Evolutionary conservation across 2,329 filamentous ascomycete species (phyloP), one percentile per base, ranked within the genome.

Genomic region (Pseudomassariella vexata): DNA sequence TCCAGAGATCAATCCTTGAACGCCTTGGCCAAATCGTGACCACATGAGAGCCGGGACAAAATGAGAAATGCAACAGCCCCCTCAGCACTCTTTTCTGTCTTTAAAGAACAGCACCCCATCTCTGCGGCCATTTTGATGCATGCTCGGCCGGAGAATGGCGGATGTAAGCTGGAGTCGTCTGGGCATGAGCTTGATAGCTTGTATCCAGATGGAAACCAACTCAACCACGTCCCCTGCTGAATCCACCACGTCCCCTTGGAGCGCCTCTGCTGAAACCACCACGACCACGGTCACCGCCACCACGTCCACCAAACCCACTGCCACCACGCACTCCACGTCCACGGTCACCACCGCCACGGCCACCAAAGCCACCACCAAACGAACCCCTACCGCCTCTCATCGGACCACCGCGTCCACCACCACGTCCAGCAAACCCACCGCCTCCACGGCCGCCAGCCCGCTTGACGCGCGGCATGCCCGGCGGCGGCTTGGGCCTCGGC

Each of bases 401-500:
- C 25, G 60, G 52, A 41, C 54, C 67, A 30, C 66, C 66, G 45
- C 64, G 50, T 19, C 59, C 57, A 19, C 57, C 59, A 37, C 66
- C 63, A n/a, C n/a, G n/a, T n/a, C n/a, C n/a, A n/a, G n/a, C n/a
- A n/a, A n/a, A n/a, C n/a, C n/a, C n/a, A 5, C 59, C 70, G 33
- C 70, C 72, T 42, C 82, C 82, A 46, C 79, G 81, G 27, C 76
- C 75, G 50, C 76, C 83, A 36, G 80, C 70, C 66, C 84, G 86
- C 55, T 70, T 72, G 43, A 66, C 60, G 63, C 72, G 73, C 42
- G 67, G 62, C 64, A 80, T 76, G 53, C 83, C 82, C 46, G 71
- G 69, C 20, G 67, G 65, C 31, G 70, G 68, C 71, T 95, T 95
- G 34, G 90, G 90, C 72, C 89, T 95, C 44, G 92, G 92, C 38